Conservation (phyloP, 768 basidiomycete genomes). For the Exidia glandulosa region DNA sequence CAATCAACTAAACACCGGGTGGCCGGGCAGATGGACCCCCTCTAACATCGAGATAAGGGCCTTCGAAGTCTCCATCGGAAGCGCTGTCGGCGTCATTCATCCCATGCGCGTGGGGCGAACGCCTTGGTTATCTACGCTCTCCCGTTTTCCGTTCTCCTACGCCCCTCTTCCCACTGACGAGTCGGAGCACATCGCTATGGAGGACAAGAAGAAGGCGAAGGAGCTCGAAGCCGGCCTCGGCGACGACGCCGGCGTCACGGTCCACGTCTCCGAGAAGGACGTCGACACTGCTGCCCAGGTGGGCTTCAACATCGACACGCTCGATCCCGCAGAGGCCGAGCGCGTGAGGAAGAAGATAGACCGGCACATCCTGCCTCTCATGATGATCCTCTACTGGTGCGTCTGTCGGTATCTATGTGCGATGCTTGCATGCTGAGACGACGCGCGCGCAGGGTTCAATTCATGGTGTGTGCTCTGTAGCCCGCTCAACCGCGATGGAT, state of each 20-base stretch:
- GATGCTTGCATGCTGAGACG: not conserved
- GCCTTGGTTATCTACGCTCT: no score
- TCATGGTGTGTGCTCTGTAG: constrained; percentile 42
- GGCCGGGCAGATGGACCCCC: no score
- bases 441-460: constrained; percentile 53
- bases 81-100: no score
- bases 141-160: no score
- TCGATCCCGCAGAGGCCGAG: constrained; percentile 42
- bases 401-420: constrained; percentile 13
- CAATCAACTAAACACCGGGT: no score
- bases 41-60: no score
- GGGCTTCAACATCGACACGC: constrained; percentile 30
- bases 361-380: constrained; percentile 53
- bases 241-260: constrained; percentile 11
- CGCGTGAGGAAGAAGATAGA: constrained; percentile 56
- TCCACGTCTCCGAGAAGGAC: constrained; percentile 35
- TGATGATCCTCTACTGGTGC: constrained; percentile 53
- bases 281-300: constrained; percentile 56
- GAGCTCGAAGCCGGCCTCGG: not conserved
- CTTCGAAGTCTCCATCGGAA: no score
- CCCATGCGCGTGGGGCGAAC: no score
- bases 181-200: no score
- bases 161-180: no score
- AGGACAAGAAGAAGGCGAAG: not conserved
- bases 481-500: no score